phyloP scores from a whole-genome alignment of 345 rosid species.

The Eucalyptus tenuipes region DNA sequence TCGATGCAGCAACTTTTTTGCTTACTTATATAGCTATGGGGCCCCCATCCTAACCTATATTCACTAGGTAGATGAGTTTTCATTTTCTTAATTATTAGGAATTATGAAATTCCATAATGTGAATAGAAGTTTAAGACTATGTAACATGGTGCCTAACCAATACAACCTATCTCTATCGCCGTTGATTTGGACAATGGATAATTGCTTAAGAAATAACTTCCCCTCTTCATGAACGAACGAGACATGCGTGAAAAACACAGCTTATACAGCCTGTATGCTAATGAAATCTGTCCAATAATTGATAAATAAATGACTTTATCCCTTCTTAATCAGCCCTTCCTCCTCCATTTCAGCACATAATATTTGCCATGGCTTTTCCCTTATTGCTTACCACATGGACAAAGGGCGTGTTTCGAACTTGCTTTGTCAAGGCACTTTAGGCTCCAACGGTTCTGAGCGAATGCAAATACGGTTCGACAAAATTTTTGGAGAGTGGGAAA shows the following conservation, averaged over 20 bases:
- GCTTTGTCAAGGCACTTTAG: background rate
- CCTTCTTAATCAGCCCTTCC: background rate
- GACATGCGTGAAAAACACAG: background rate
- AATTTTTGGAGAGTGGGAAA: background rate
- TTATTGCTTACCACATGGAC: background rate
- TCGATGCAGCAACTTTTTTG: background rate
- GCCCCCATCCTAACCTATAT: background rate
- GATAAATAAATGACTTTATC: background rate
- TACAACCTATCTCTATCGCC: background rate
- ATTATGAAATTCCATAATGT: background rate
- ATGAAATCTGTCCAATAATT: background rate
- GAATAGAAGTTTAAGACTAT: background rate
- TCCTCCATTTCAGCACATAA: background rate
- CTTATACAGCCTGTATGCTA: background rate
- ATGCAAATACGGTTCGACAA: too few species aligned
- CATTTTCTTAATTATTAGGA: background rate
- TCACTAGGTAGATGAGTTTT: background rate
- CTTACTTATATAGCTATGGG: background rate
- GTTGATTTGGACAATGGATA: background rate
- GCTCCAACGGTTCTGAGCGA: accelerated
- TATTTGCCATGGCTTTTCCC: background rate
- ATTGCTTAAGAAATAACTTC: background rate
- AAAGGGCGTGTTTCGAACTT: background rate
- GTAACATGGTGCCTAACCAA: background rate
- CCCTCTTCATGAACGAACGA: background rate